Evolutionary conservation across 169 alveolate genomes (phyloP).

Genomic region (Eimeria acervulina): DNA sequence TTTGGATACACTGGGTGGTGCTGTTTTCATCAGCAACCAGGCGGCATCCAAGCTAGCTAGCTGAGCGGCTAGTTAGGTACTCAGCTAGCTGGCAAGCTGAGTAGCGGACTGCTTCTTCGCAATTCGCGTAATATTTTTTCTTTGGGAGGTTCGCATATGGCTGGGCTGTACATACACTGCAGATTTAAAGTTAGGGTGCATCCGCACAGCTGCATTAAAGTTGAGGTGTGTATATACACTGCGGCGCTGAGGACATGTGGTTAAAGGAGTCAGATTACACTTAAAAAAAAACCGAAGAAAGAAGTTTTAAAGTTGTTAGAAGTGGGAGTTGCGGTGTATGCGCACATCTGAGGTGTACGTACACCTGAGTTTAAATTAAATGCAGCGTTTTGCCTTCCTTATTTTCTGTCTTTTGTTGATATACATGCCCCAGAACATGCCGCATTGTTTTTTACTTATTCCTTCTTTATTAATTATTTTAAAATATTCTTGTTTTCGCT

Average conservation of each 20-base stretch:
- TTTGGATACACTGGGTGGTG: too few species aligned
- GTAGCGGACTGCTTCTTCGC: not conserved
- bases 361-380: not conserved
- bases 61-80: not conserved
- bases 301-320: not conserved
- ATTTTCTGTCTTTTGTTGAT: not conserved
- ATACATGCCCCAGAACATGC: constrained; percentile 50
- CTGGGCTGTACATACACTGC: not conserved
- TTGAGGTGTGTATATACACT: not conserved
- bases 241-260: too few species aligned
- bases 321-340: not conserved
- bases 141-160: not conserved
- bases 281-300: not conserved
- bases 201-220: not conserved
- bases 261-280: not conserved
- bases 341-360: not conserved
- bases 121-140: not conserved
- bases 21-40: too few species aligned
- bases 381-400: not conserved
- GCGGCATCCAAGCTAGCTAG: not conserved
- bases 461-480: constrained; percentile 60
- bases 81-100: constrained; percentile 2
- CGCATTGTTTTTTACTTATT: constrained; percentile 66
- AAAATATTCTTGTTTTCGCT: constrained; percentile 60
- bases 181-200: not conserved